Evolutionary conservation across 2,329 filamentous ascomycete genomes (phyloP), one percentile per base, ranked within the genome.

Genomic region (Fusarium scirpi): DNA sequence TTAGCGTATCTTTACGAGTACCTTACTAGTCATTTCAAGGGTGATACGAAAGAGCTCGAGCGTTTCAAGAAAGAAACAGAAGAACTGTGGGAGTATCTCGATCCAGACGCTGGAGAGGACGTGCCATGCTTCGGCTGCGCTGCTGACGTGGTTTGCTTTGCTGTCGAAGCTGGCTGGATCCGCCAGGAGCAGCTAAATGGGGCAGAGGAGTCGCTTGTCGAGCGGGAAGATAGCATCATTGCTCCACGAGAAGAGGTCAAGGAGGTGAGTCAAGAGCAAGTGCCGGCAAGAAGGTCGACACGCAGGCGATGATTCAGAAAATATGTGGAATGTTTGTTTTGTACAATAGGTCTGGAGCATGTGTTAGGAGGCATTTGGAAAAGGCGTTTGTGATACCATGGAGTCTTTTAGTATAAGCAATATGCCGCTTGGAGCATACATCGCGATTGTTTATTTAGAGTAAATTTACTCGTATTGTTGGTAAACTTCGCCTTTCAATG

Each of bases 1-100:
- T 82, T 91, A 44, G 86, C 87, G 5, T 91, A 90, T 67, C 79
- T 90, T 8, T 89, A 89, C 71, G 79, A 82, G 38, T 89, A 89
- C 76, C 77, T 89, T 59, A 72, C 80, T 5, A 70, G 66, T 9
- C 80, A 84, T 64, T 89, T 87, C 68, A 66, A 71, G 13, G 86
- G 87, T 8, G 79, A 82, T 11, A 83, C 81, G 69, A 81, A 79
- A 62, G 82, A 85, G 22, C 74, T 89, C 15, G 74, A 73, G 6
- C 65, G 69, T 4, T 90, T 90, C 72, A 81, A 80, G 61, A 79
- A 78, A 18, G 77, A 80, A 44, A 89, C 86, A 3, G 80, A 76
- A 57, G 86, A 89, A 76, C 74, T 90, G 69, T 87, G 85, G 84
- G 76, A 72, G 46, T 83, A 89, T 55, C 74, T 90, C 30, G 79